Evolutionary conservation across 805 yeast genomes (phyloP).

Genomic region (Ogataea methylovora): DNA sequence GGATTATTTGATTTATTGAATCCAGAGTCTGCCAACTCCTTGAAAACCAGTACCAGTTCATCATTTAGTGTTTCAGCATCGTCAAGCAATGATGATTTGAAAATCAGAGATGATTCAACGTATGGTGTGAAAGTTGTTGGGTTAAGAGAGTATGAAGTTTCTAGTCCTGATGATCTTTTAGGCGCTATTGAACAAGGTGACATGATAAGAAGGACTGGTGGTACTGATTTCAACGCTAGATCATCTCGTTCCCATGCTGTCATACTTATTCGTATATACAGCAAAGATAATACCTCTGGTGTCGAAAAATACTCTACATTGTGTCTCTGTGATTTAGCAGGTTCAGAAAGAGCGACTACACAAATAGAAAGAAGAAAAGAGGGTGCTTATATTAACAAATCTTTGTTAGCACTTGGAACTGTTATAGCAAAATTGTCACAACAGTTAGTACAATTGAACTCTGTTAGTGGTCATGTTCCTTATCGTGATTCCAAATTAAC

Average conservation of each 20-base stretch:
- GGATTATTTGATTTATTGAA: slow-evolving; percentile 68
- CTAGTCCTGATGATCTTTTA: slow-evolving; percentile 52
- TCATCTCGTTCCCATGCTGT: slow-evolving; percentile 92
- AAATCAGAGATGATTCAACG: slow-evolving; percentile 67
- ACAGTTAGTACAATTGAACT: slow-evolving; percentile 12
- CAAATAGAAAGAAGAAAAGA: slow-evolving; percentile 81
- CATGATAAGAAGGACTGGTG: slow-evolving; percentile 66
- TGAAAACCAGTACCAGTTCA: slow-evolving; percentile 6
- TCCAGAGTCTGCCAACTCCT: slow-evolving; percentile 23
- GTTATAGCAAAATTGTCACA: slow-evolving; percentile 72
- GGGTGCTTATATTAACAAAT: slow-evolving; percentile 89
- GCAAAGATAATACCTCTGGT: slow-evolving; percentile 33
- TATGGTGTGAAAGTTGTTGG: slow-evolving; percentile 75
- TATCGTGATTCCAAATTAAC: slow-evolving; percentile 92
- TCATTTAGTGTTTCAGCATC: slow-evolving; percentile 5
- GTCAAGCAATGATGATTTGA: slow-evolving; percentile 41
- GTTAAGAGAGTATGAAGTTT: slow-evolving; percentile 53
- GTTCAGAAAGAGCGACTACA: slow-evolving; percentile 83
- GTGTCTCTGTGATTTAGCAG: slow-evolving; percentile 91
- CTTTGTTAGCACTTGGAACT: slow-evolving; percentile 81
- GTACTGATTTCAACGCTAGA: slow-evolving; percentile 82
- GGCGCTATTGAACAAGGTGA: slow-evolving; percentile 63
- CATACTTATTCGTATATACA: slow-evolving; percentile 55
- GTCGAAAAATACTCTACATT: slow-evolving; percentile 46
- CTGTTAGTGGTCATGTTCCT: slow-evolving; percentile 57